Base-by-base conservation (phyloP, 495 filamentous ascomycete species). In the Penicillium fimorum region DNA sequence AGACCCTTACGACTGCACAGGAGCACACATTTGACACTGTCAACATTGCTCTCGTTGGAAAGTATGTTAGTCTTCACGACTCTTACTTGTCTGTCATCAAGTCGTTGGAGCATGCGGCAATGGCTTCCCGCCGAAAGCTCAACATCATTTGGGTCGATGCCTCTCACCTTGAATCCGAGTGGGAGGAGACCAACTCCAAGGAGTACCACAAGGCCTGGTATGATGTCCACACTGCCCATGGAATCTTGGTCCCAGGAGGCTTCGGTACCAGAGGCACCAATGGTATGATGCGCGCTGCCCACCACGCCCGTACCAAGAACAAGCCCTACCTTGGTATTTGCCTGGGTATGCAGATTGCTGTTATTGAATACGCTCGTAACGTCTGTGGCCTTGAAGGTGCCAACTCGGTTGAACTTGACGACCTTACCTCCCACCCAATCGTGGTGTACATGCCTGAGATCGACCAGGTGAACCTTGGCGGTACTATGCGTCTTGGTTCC, bases 381-480 rank as follows among this genome's bases (percentile, higher is more conserved):
- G 74, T 90, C 10, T 86, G 80, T 74, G 82, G 77, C 27, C 73
- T 89, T 41, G 59, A 71, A 7, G 72, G 76, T 47, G 90, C 89
- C 3, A 79, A 76, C 12, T 87, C 82, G 25, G 82, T 81, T 38
- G 91, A 96, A 66, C 80, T 94, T 50, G 68, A 85, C 54, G 73
- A 76, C 1, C 54, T 73, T 3, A 76, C 82, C 5, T 67, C 78
- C 32, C 70, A 91, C 55, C 82, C 78, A 11, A 79, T 89, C 13
- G 81, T 97, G 59, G 84, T 96, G 58, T 89, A 86, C 73, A 98
- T 98, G 94, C 94, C 92, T 2, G 93, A 98, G 71, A 81, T 88
- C 53, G 81, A 86, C 76, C 87, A 80, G 69, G 74, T 70, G 38
- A 84, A 82, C 37, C 79, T 96, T 66, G 94, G 94, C 35, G 94